Evolutionary conservation across 1,284 basidiomycete genomes (phyloP), one percentile per base, ranked within the genome.

Genomic region (Cerrena zonata): DNA sequence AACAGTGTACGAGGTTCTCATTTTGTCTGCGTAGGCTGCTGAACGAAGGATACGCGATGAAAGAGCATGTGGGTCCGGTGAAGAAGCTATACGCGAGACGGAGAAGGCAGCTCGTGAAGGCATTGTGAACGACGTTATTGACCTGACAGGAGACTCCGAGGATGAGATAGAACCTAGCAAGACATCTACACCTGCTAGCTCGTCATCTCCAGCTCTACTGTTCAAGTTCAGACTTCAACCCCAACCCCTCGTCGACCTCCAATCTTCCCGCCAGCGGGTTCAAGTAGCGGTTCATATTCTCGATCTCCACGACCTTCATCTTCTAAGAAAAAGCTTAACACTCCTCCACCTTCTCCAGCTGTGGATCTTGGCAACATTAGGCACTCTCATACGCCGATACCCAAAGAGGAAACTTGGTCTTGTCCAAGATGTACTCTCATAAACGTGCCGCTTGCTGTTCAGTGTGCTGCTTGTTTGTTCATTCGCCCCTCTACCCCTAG

Each of bases 391-490:
- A 42, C 52, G 19, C 30, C 49, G 21, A 47, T 54, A 41, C 43
- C 56, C 5, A 30, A 44, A 2, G 52, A 54, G 23, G 53, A 53
- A 44, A 68, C 73, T 49, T 93, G 90, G 91, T 53, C 76, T 1
- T 93, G 91, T 63, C 65, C 70, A 1, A 66, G 68, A 11, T 94
- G 91, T 67, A 93, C 91, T 2, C 74, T 90, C 22, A 53, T 83
- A 41, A 93, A 94, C 60, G 56, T 65, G 1, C 52, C 69, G 1
- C 58, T 70, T 39, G 65, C 72, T 1, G 61, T 78, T 37, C 71
- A 79, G 36, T 92, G 89, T 61, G 77, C 78, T 3, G 83, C 79
- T 2, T 93, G 91, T 61, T 59, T 70, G 12, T 64, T 75, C 1
- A 65, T 67, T 22, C 78, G 78, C 36, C 82, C 84, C 0, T 54